Conservation (phyloP, 208 protist species). For the Leishmania tropica region DNA sequence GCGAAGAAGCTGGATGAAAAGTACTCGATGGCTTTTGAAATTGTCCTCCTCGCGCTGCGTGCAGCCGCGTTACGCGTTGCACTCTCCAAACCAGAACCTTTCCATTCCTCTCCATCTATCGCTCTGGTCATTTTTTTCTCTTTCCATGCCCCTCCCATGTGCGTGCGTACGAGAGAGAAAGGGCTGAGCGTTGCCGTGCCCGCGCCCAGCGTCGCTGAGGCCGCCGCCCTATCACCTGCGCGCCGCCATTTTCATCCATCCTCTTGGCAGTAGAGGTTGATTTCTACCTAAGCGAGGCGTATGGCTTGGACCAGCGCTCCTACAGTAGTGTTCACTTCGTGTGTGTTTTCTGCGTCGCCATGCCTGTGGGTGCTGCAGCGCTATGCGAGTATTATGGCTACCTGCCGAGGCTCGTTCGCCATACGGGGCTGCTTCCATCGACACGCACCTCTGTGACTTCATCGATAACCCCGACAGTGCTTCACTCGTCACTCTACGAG, state of each 20-base stretch:
- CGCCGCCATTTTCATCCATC: background rate
- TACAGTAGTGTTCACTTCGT: background rate
- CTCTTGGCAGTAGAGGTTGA: background rate
- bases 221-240: background rate
- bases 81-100: background rate
- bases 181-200: background rate
- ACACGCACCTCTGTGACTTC: conserved; percentile 2
- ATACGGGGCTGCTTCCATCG: conserved; percentile 3
- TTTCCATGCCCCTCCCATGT: background rate
- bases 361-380: conserved; percentile 1
- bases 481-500: background rate
- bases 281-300: background rate
- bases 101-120: background rate
- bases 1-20: background rate
- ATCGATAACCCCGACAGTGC: background rate
- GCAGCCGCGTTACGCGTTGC: background rate
- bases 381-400: conserved; percentile 53
- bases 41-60: background rate
- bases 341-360: background rate
- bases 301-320: background rate
- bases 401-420: conserved; percentile 31
- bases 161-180: background rate
- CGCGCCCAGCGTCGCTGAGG: background rate
- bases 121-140: background rate
- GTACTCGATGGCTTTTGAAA: background rate